Evolutionary conservation across 2,329 filamentous ascomycete genomes (phyloP).

Genomic region (Pseudogymnoascus sp.): DNA sequence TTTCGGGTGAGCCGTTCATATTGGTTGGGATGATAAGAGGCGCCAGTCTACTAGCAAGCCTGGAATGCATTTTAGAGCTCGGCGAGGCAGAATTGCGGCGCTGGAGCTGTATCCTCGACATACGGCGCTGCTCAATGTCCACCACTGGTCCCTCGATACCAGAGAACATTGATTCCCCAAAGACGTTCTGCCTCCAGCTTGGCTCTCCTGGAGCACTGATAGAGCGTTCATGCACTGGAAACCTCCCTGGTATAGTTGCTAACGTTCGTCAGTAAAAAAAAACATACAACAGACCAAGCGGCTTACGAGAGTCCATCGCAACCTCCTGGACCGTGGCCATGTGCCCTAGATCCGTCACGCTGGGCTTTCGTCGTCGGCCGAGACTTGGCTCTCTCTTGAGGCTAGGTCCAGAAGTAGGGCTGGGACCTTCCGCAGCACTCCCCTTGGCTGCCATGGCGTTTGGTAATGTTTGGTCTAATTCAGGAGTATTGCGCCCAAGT

Average conservation of each 20-base stretch:
- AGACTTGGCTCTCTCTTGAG: constrained; percentile 52
- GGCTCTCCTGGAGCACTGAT: constrained; percentile 49
- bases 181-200: constrained; percentile 40
- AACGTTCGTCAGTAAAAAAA: constrained; percentile 13
- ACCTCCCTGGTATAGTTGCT: constrained; percentile 63
- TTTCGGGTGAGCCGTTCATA: constrained; percentile 15
- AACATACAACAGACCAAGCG: constrained; percentile 5
- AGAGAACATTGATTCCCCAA: constrained; percentile 30
- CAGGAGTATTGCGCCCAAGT: background rate
- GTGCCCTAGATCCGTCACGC: constrained; percentile 56
- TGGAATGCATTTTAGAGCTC: constrained; percentile 6
- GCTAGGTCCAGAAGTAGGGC: constrained; percentile 33
- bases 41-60: constrained; percentile 40
- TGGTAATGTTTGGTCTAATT: constrained; percentile 41
- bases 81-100: constrained; percentile 16
- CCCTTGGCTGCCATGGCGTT: constrained; percentile 32
- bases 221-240: constrained; percentile 57
- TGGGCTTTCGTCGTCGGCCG: constrained; percentile 54
- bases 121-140: constrained; percentile 17
- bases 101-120: constrained; percentile 5
- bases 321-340: constrained; percentile 64
- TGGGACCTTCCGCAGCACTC: constrained; percentile 31
- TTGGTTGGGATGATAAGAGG: constrained; percentile 50
- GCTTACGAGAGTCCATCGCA: constrained; percentile 64
- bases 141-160: constrained; percentile 28